phyloP scores from a whole-genome alignment of 2,329 filamentous ascomycete genomes.

The Pseudogymnoascus sp. region DNA sequence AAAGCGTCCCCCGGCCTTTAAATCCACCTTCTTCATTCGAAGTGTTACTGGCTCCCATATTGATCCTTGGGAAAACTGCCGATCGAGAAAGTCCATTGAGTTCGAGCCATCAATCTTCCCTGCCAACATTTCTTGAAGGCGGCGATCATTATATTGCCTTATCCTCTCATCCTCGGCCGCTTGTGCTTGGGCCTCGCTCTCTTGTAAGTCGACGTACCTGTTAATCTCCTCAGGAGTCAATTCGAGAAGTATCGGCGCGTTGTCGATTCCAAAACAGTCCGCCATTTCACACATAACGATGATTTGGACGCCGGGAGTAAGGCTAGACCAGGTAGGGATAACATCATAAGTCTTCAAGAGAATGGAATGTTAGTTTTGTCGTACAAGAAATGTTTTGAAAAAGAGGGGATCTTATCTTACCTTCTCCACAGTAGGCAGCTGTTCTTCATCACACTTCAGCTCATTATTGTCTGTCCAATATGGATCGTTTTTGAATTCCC shows the following conservation, averaged over 20 bases:
- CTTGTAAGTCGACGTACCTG: neutral
- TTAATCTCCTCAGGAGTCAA: neutral
- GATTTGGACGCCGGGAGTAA: neutral
- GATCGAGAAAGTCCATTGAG: neutral
- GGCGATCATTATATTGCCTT: neutral
- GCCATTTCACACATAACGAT: neutral
- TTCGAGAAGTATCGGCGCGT: neutral
- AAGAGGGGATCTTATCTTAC: neutral
- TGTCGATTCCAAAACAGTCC: neutral
- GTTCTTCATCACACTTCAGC: neutral
- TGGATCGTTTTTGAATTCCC: neutral
- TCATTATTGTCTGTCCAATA: neutral
- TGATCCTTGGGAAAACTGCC: neutral
- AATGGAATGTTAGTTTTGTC: neutral
- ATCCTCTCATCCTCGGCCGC: neutral
- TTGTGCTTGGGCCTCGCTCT: neutral
- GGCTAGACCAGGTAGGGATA: neutral
- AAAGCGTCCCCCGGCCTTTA: neutral
- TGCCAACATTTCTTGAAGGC: neutral
- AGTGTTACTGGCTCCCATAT: neutral
- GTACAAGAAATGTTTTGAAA: neutral
- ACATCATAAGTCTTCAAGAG: neutral
- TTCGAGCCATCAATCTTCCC: neutral
- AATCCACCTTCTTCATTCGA: neutral
- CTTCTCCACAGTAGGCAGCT: neutral